phyloP scores from a whole-genome alignment of 1,284 basidiomycete genomes.

The Xerocomus cyaneibrunnescens region DNA sequence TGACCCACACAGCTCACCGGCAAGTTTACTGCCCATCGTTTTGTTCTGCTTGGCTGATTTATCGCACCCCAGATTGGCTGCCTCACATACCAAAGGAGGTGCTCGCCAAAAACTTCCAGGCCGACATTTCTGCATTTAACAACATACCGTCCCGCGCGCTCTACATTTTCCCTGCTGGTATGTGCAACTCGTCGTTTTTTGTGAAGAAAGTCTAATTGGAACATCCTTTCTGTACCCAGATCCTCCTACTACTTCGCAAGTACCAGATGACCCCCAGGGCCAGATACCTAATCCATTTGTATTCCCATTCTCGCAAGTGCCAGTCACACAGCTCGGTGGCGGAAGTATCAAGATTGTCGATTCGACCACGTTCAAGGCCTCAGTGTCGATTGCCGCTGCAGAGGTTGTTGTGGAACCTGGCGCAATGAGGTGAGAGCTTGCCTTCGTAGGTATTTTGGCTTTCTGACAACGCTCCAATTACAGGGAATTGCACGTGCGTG shows the following conservation, averaged over 20 bases:
- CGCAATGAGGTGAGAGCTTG: constrained; percentile 45
- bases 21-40: constrained; percentile 7
- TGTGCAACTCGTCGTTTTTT: constrained; percentile 13
- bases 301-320: constrained; percentile 47
- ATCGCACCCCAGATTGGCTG: constrained; percentile 42
- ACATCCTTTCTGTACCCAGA: constrained; percentile 36
- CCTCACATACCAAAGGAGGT: constrained; percentile 51
- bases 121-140: constrained; percentile 41
- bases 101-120: constrained; percentile 51
- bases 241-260: constrained; percentile 47
- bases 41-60: not conserved
- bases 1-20: constrained; percentile 8
- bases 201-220: too few relatives aligned
- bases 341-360: constrained; percentile 64
- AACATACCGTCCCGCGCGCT: constrained; percentile 47
- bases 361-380: constrained; percentile 51
- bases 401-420: constrained; percentile 56
- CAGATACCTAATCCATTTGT: constrained; percentile 51
- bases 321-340: constrained; percentile 49
- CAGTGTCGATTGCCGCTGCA: constrained; percentile 53
- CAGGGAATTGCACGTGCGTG: constrained; percentile 51
- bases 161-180: constrained; percentile 53
- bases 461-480: constrained; percentile 36
- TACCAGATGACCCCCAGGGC: constrained; percentile 49
- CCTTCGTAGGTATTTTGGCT: not conserved